These are phyloP conservation scores for Polychaeton citri DNA, from an alignment of 2,329 filamentous ascomycete genomes.

Conservation along the genomic window DNA sequence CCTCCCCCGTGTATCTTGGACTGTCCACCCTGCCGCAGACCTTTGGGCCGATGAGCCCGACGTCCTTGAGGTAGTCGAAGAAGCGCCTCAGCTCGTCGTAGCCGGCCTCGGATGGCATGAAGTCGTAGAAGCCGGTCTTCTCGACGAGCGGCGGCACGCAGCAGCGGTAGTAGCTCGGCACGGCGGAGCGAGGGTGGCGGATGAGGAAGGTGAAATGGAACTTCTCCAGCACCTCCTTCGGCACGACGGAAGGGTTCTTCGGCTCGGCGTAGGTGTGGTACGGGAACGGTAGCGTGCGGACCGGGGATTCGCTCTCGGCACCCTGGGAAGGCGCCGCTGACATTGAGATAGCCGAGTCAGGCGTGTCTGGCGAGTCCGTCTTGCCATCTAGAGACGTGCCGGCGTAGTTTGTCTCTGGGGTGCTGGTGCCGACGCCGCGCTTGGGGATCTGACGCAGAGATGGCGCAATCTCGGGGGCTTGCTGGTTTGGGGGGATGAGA, in stretches of 20 bases:
- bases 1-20: constrained; percentile 9
- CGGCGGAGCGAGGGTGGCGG: constrained; percentile 80
- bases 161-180: constrained; percentile 91
- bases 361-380: constrained; percentile 16
- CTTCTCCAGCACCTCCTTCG: constrained; percentile 54
- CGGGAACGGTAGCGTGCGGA: constrained; percentile 45
- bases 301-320: not conserved
- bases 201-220: constrained; percentile 97
- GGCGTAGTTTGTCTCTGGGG: constrained; percentile 2
- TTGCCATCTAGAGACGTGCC: constrained; percentile 9
- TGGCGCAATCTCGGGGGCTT: constrained; percentile 58
- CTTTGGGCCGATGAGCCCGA: constrained; percentile 57
- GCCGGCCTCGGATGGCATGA: constrained; percentile 78
- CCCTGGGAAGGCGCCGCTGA: constrained; percentile 15
- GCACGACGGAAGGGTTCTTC: constrained; percentile 75
- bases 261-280: constrained; percentile 47
- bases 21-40: constrained; percentile 35
- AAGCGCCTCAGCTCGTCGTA: constrained; percentile 77
- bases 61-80: constrained; percentile 68
- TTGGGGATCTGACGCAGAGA: constrained; percentile 50
- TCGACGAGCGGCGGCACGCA: constrained; percentile 74
- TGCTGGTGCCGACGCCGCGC: constrained; percentile 45
- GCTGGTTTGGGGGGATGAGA: constrained; percentile 60
- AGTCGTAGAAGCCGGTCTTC: constrained; percentile 73
- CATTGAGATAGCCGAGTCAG: constrained; percentile 14